Base-by-base conservation (phyloP, 176 grass and related monocot genomes). In the Aegilops speltoides region DNA sequence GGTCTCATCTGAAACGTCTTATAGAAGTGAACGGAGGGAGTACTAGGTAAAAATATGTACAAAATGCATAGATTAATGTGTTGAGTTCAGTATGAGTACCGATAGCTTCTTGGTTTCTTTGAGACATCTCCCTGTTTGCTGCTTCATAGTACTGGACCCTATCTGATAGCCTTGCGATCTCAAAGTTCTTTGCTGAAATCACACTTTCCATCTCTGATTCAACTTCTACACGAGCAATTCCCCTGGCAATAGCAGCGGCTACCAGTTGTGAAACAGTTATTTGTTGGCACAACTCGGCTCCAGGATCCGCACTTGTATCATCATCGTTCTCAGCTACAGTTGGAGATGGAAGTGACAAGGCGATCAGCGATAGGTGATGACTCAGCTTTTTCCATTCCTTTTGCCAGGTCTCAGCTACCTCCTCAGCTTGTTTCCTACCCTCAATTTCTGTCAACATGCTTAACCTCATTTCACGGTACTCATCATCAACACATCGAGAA, bases 71-170 rank as follows among this genome's bases (percentile, higher is more conserved):
- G 11, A 46, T 8, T 79, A 77, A 82, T 13, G 17, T 36, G 64
- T 26, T 19, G 79, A 75, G 79, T 86, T 86, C 61, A 89, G 79
- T 66, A 74, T 84, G 23, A 85, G 88, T 88, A 97, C 97, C 97
- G 0, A 97, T 91, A 81, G 97, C 92, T 92, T 99, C 94, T 93
- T 99, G 97, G 64, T 99, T 99, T 83, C 94, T 93, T 61, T 97
- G 97, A 60, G 92, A 96, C 92, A 99, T 99, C 82, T 99, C 94
- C 84, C 89, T 93, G 86, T 99, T 99, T 68, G 92, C 92, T 78
- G 94, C 89, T 88, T 99, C 97, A 87, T 97, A 99, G 81, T 97
- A 99, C 60, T 99, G 97, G 31, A 99, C 89, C 74, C 97, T 85
- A 87, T 99, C 97, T 64, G 77, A 91, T 76, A 99, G 78, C 85